A percentile compares a stretch with the other conserved stretches of the same genome.
Conservation (phyloP, 2,329 filamentous ascomycete species). For the Pseudocercospora eumusae region DNA sequence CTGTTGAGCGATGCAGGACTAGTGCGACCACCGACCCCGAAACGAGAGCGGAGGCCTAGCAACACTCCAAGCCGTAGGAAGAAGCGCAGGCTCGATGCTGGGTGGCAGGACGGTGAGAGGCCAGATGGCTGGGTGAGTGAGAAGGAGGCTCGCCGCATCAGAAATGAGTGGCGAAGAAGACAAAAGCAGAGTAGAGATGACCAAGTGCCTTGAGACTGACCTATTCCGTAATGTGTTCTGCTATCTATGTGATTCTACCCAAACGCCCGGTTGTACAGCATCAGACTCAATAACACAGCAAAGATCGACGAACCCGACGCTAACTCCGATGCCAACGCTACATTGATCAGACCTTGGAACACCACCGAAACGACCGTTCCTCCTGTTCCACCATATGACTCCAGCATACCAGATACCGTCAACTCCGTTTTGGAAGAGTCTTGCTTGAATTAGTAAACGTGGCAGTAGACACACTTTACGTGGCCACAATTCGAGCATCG, state of each 20-base stretch:
- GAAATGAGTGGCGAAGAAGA: conserved; percentile 27
- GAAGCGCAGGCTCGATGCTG: conserved; percentile 32
- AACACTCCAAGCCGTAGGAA: conserved; percentile 22
- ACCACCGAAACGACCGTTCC: too few species aligned
- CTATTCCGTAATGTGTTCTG: too few species aligned
- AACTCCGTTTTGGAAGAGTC: too few species aligned
- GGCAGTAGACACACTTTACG: not conserved
- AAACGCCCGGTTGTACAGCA: too few species aligned
- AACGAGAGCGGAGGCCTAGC: conserved; percentile 19
- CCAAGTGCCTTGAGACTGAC: not conserved
- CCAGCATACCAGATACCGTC: too few species aligned
- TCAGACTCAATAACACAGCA: too few species aligned
- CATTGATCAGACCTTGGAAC: too few species aligned
- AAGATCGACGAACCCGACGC: too few species aligned
- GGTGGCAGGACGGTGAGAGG: conserved; percentile 41
- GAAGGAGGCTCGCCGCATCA: conserved; percentile 35
- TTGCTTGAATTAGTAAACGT: too few species aligned
- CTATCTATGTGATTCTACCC: too few species aligned
- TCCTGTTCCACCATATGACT: too few species aligned
- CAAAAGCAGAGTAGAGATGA: conserved; percentile 15
- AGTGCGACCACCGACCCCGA: conserved; percentile 23
- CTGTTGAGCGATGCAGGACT: conserved; percentile 38
- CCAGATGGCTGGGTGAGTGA: conserved; percentile 38
- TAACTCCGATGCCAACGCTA: too few species aligned
- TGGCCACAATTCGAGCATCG: conserved; percentile 14